Evolutionary conservation across 2,329 filamentous ascomycete genomes (phyloP), one percentile per base, ranked within the genome.

Genomic region (Aureobasidium sp.): DNA sequence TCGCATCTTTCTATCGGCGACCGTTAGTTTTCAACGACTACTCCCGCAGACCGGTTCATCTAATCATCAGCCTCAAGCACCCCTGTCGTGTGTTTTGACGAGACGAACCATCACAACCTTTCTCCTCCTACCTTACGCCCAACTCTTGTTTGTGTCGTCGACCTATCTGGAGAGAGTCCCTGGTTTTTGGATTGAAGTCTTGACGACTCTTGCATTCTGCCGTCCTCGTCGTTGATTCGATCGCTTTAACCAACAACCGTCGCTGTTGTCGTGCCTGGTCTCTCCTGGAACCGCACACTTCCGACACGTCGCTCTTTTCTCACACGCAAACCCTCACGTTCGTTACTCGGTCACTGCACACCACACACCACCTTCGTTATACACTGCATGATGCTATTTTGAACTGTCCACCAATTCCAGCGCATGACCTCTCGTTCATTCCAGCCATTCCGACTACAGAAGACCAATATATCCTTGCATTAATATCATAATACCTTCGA

Each of bases 401-500:
- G 27, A 45, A 20, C 41, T 44, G n/a, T 25, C 41, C 17, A 45
- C 17, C 39, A 57, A 11, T 55, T 45, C 31, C 41, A 57, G 27
- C 29, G 17, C 39, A 44, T 57, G 39, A 45, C 15, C 39, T 20
- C 25, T 39, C 55, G 53, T 48, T 58, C 39, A 37, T 58, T 58
- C 25, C 55, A 48, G 48, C 42, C n/a, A 41, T 36, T 25, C 34
- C 51, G 25, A 29, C 51, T 1, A 11, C 53, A 57, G 53, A 45
- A 55, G 31, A 44, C 29, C 41, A 39, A 15, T 29, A 57, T 22
- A 42, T 41, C 29, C 17, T 44, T 27, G 25, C 59, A n/a, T 53
- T 61, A 61, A 61, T 61, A 52, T 37, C 47, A 41, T 61, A 61
- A 61, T 61, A 61, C 37, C 48, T 37, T 22, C 36, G 27, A 51